Percentiles rank a stretch among this genome's conserved stretches.
Evolutionary conservation across 192 early-diverging fungal genomes (phyloP).

Genomic region (Coemansia sp.): DNA sequence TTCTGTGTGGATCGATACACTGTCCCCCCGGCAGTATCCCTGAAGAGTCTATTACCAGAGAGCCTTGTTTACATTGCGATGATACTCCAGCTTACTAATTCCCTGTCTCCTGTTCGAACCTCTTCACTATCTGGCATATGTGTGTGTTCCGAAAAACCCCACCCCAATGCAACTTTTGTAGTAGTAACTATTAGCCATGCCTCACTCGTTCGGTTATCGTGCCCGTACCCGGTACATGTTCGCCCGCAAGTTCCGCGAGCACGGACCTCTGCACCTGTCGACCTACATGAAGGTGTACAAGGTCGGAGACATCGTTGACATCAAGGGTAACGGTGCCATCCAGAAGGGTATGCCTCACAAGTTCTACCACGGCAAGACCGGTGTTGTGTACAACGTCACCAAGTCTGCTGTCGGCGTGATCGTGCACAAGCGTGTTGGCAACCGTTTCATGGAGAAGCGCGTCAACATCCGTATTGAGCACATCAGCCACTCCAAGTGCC

Average conservation of each 20-base stretch:
- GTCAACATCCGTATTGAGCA: slow-evolving; percentile 99
- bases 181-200: slow-evolving; percentile 58
- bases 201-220: slow-evolving; percentile 89
- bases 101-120: background rate
- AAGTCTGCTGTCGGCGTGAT: slow-evolving; percentile 98
- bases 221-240: slow-evolving; percentile 99
- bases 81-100: background rate
- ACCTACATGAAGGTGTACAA: slow-evolving; percentile 99
- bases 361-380: slow-evolving; percentile 99
- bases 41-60: background rate
- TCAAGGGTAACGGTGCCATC: slow-evolving; percentile 98
- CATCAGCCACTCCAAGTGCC: slow-evolving; percentile 99
- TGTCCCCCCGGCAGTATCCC: background rate
- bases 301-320: slow-evolving; percentile 99
- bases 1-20: background rate
- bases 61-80: background rate
- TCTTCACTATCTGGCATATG: background rate
- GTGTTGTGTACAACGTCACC: slow-evolving; percentile 99
- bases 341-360: slow-evolving; percentile 99
- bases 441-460: slow-evolving; percentile 98
- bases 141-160: background rate
- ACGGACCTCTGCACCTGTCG: slow-evolving; percentile 90
- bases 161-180: slow-evolving; percentile 1
- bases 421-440: slow-evolving; percentile 97
- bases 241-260: slow-evolving; percentile 92